These are phyloP conservation scores for Endoconidiophora laricicola DNA, from an alignment of 2,329 filamentous ascomycete species.

Conservation along the genomic window DNA sequence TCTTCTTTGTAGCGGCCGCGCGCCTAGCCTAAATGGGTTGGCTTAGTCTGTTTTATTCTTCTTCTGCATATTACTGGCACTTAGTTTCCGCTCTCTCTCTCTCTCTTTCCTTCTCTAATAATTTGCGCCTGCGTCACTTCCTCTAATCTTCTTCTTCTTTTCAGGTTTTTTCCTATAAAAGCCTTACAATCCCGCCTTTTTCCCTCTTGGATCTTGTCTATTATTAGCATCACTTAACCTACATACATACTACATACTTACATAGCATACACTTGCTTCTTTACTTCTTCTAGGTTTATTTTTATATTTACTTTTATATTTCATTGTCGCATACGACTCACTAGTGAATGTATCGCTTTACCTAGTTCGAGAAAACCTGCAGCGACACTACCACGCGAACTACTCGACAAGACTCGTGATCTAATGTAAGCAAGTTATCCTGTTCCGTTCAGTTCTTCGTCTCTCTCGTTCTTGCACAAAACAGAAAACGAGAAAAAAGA, in stretches of 20 bases:
- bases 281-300: not conserved
- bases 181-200: not conserved
- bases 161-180: not conserved
- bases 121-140: too few relatives aligned
- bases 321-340: not conserved
- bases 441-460: too few relatives aligned
- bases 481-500: not conserved
- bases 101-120: not conserved
- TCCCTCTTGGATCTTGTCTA: not conserved
- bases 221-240: not conserved
- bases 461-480: not conserved
- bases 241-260: not conserved
- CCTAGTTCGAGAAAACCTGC: not conserved
- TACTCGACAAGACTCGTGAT: not conserved
- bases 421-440: too few relatives aligned
- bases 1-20: not conserved
- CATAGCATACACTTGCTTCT: conserved; percentile 1
- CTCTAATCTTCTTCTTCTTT: not conserved
- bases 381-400: not conserved
- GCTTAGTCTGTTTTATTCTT: too few relatives aligned
- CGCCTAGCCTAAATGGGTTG: too few relatives aligned
- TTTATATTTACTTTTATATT: not conserved
- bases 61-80: too few relatives aligned
- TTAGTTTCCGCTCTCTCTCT: not conserved
- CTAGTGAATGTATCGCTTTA: not conserved